Evolutionary conservation across 495 filamentous ascomycete genomes (phyloP), one percentile per base, ranked within the genome.

Genomic region (Lophium mytilinum): DNA sequence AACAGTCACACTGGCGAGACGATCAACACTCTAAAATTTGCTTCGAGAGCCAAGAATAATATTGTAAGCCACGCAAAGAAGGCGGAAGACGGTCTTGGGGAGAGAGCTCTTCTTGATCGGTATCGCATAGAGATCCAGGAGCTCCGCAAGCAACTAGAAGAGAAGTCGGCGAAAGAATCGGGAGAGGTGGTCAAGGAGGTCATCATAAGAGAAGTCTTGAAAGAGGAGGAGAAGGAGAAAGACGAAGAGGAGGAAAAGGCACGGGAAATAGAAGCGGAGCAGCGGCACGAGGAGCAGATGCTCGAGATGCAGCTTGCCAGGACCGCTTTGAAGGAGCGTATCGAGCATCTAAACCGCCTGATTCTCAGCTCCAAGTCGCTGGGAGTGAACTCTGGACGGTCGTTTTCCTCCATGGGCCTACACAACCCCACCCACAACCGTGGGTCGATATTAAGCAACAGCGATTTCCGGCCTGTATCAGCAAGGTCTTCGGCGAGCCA

Each of bases 51-150:
- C 39, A 95, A 93, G 76, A 98, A 98, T 69, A 97, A 86, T 66
- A 96, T 98, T 68, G 85, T 96, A 62, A 96, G 90, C 63, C 93
- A 96, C 72, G 93, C 93, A 10, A 96, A 96, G 78, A 87, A 84
- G 68, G 90, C 89, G 17, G 94, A 98, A 64, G 92, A 96, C 62
- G 86, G 92, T 21, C 76, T 93, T 82, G 88, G 86, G 7, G 90
- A 89, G 39, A 81, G 89, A 43, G 90, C 92, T 5, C 78, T 98
- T 18, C 79, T 98, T 3, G 93, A 98, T 64, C 82, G 91, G 43
- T 98, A 98, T 69, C 83, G 93, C 19, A 81, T 95, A 82, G 93
- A 98, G 68, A 98, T 98, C 59, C 80, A 81, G 46, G 85, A 91
- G 56, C 76, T 98, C 45, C 82, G 84, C 48, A 75, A 76, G 51